These are phyloP conservation scores for Aspergillus glaucus DNA, from an alignment of 2,329 filamentous ascomycete genomes.

Conservation along the genomic window DNA sequence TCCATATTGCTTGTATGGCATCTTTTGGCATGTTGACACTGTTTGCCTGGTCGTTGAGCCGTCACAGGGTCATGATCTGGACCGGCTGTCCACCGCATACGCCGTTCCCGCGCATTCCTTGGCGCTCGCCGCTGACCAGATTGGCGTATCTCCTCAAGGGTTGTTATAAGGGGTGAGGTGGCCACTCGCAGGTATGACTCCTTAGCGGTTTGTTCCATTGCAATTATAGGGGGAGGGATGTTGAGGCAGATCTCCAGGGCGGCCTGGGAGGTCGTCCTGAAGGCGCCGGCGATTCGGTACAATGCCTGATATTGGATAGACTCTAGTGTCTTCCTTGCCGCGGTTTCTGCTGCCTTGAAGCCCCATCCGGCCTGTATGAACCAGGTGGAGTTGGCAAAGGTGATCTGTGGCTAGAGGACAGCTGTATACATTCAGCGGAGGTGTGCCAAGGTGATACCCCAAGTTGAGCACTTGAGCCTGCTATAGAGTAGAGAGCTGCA, in stretches of 20 bases:
- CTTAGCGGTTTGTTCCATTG: conserved; percentile 15
- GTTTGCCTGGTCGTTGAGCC: too few species aligned
- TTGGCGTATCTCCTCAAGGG: not conserved
- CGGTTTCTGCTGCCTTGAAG: not conserved
- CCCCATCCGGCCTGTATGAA: not conserved
- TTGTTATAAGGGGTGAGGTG: conserved; percentile 3
- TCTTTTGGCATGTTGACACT: too few species aligned
- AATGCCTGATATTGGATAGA: conserved; percentile 18
- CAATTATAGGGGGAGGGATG: conserved; percentile 14
- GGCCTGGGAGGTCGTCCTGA: conserved; percentile 13
- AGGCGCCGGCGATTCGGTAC: conserved; percentile 20
- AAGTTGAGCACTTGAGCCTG: not conserved
- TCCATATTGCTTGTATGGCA: too few species aligned
- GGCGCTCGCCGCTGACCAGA: not conserved
- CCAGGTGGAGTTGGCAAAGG: conserved; percentile 23
- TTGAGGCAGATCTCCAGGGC: conserved; percentile 21
- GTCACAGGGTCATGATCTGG: too few species aligned
- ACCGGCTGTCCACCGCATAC: too few species aligned
- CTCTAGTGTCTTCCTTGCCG: not conserved
- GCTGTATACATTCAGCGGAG: conserved; percentile 18
- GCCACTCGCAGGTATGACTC: conserved; percentile 17
- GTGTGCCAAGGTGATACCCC: not conserved
- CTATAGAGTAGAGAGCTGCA: not conserved
- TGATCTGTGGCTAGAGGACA: conserved; percentile 19
- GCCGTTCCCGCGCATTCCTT: not conserved